Evolutionary conservation across 768 basidiomycete genomes (phyloP), one percentile per base, ranked within the genome.

Genomic region (Amanita fuliginea): DNA sequence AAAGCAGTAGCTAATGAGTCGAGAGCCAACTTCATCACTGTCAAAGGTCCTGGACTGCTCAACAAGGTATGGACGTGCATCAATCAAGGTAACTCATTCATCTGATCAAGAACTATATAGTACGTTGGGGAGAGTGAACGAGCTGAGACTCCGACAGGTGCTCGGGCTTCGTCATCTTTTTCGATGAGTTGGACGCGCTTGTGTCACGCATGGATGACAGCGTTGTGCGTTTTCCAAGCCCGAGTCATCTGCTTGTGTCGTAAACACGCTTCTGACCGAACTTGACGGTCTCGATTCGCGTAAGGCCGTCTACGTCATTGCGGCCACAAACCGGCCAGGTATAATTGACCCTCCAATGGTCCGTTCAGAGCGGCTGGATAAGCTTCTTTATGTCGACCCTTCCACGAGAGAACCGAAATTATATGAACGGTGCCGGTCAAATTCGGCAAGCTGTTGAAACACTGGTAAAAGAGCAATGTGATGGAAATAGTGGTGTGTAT

Each of bases 271-370:
- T 5, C 75, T 96, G 4, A 94, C 93, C 6, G 93, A 96, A 62
- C 80, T 97, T 16, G 93, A 96, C 55, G 93, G 93, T 0, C 81
- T 97, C 21, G 89, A 93, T 53, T 71, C 80, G 1, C 80, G 91
- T 30, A 90, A 87, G 64, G 76, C 77, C 35, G 90, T 96, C 51
- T 94, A 92, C 58, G 92, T 97, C 37, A 90, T 96, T 51, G 93
- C 86, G 0, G 94, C 94, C 6, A 96, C 92, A 26, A 97, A 95
- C 64, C 74, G 93, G 10, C 93, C 93, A 1, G 92, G 96, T 67
- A 95, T 95, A 83, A 93, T 96, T 52, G 93, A 97, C 60, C 94
- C 93, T 0, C 93, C 94, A 5, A 94, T 95, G 92, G 89, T 91
- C 47, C 86, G 93, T n/a, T 93, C 94, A 0, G 93, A 93, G 0